These are phyloP conservation scores for Sarcocystis neurona DNA, from an alignment of 169 alveolate genomes.

Conservation along the genomic window DNA sequence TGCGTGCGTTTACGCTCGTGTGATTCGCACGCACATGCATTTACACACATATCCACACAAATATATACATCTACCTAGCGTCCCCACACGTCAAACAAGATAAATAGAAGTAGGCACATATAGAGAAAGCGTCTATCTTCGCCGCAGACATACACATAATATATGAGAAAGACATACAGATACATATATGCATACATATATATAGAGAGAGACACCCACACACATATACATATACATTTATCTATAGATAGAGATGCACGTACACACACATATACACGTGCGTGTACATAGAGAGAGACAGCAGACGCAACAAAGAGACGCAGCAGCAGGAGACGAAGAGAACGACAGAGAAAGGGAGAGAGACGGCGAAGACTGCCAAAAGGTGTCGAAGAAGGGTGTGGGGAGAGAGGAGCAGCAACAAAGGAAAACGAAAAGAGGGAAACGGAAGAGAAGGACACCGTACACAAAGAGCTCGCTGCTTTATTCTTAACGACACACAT, in stretches of 20 bases:
- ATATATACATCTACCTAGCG: neutral
- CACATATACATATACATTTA: neutral
- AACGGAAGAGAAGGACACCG: neutral
- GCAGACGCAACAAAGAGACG: no score
- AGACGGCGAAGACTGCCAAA: no score
- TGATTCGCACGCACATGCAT: no score
- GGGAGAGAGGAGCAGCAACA: no score
- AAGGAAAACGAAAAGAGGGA: neutral
- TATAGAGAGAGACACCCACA: neutral
- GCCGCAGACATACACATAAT: neutral
- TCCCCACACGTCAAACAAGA: neutral
- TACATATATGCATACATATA: neutral
- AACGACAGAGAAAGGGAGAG: no score
- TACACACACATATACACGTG: neutral
- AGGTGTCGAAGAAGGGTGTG: no score
- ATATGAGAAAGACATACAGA: neutral
- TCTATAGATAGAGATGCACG: neutral
- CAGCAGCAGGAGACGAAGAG: no score
- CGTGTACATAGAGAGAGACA: no score
- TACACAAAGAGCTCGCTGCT: neutral
- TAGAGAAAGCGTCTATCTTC: neutral
- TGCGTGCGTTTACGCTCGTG: no score
- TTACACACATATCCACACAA: neutral
- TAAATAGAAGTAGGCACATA: neutral
- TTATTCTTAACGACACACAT: neutral